A percentile compares a stretch with the other conserved stretches of the same genome.
Conservation (phyloP, 805 yeast species). For the Komagataella kurtzmanii region DNA sequence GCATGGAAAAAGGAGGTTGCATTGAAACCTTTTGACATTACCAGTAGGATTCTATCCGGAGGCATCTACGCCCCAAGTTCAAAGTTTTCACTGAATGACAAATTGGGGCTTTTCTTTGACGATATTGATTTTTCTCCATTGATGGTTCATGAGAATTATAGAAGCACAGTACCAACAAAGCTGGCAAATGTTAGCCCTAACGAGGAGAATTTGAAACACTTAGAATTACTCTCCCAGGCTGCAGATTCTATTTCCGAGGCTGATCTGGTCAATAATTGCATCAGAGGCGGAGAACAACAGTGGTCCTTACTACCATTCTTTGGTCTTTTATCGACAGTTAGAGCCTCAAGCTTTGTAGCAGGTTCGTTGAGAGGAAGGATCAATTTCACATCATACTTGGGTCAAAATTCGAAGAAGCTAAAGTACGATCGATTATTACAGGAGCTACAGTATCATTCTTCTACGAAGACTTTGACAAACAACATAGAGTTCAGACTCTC, state of each 20-base stretch:
- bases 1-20: slow-evolving; percentile 87
- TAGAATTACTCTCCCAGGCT: slow-evolving; percentile 59
- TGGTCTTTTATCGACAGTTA: slow-evolving; percentile 73
- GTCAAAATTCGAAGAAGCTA: slow-evolving; percentile 75
- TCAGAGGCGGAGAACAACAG: slow-evolving; percentile 84
- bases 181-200: slow-evolving; percentile 9
- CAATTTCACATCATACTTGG: slow-evolving; percentile 77
- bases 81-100: slow-evolving; percentile 55
- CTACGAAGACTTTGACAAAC: slow-evolving; percentile 68
- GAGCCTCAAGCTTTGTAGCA: slow-evolving; percentile 63
- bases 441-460: slow-evolving; percentile 79
- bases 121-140: slow-evolving; percentile 91
- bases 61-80: slow-evolving; percentile 40
- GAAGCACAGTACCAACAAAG: slow-evolving; percentile 44
- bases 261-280: slow-evolving; percentile 68
- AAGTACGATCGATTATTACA: slow-evolving; percentile 72
- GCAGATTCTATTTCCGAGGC: slow-evolving; percentile 80
- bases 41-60: slow-evolving; percentile 51
- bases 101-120: slow-evolving; percentile 80
- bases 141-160: slow-evolving; percentile 92
- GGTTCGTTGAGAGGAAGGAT: slow-evolving; percentile 61
- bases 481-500: slow-evolving; percentile 63
- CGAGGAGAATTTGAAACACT: slow-evolving; percentile 32
- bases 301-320: slow-evolving; percentile 92
- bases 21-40: slow-evolving; percentile 85